Evolutionary conservation across 495 filamentous ascomycete genomes (phyloP), one percentile per base, ranked within the genome.

Genomic region (Lasiosphaeria ovina): DNA sequence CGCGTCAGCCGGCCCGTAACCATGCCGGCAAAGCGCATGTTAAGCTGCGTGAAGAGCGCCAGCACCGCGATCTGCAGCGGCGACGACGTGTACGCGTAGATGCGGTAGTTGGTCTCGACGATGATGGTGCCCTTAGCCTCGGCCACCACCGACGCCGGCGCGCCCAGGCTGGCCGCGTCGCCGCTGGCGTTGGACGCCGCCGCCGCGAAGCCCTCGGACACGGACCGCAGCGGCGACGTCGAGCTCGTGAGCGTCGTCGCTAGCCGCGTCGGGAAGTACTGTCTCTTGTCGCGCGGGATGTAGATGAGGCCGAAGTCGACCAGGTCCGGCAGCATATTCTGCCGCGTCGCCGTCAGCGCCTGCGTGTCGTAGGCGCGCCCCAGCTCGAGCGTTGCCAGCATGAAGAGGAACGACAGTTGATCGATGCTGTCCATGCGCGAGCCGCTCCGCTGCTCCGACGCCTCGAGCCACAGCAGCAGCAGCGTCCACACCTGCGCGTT

Each of bases 401-500:
- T 89, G 75, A 98, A 97, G 64, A 98, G 81, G 68, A 98, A 98
- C 17, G 90, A 91, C 40, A 98, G 87, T 66, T 98, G 89, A 66
- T 98, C 95, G 54, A 96, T 90, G 59, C 85, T 85, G 58, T 96
- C 90, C 85, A 96, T 90, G 24, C 83, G 81, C 47, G 92, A 32
- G 48, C 38, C 59, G 12, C 51, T 35, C 32, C 55, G 8, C 45
- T 77, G 76, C 63, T 92, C 85, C n/a, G 90, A 86, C 54, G 89
- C 88, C 59, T 96, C 88, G 35, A 98, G 86, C 77, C 96, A 98
- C 35, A 97, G 87, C 40, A 98, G 88, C 6, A 98, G 79, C 32
- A 98, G 82, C 34, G 90, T 90, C 94, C 94, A 98, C 49, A 98
- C 92, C 72, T 98, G 94, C 4, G 92, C 90, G 69, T 96, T 97